Evolutionary conservation across 768 basidiomycete species (phyloP), one percentile per base, ranked within the genome.

Genomic region (Panaeolus cyanescens): DNA sequence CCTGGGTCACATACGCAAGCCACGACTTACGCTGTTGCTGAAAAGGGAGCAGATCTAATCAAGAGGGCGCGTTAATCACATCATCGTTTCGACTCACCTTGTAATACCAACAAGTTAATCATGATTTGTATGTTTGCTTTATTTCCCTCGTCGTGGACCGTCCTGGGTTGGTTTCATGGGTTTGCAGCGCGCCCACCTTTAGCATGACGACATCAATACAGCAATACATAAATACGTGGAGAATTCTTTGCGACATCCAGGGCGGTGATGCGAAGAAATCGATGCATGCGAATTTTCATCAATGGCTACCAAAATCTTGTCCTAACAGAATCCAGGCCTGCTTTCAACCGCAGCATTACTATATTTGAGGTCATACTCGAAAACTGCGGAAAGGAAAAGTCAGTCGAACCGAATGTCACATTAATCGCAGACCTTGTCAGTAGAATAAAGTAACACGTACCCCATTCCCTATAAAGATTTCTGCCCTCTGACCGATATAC

Each of bases 401-500:
- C n/a, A n/a, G n/a, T n/a, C n/a, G n/a, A n/a, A n/a, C n/a, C n/a
- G n/a, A n/a, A 59, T 56, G 59, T 20, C 20, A 54, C 13, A 31
- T 15, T 54, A 20, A 36, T 45, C 20, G 32, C 36, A 60, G 25
- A 32, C 1, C 10, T 32, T 7, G 30, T 39, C 32, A 28, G 36
- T 25, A 34, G 42, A 39, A 45, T 40, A 50, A 37, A 61, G 17
- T n/a, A 30, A 13, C 12, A 82, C 87, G 64, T 67, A 88, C 88
- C 60, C 89, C 90, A 67, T 91, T 91, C 7, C 90, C 90, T 40
- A 91, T 74, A 62, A 91, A 84, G 59, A 85, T 78, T 65, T 88
- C 83, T 1, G 88, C 88, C 56, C 85, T 73, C 67, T 85, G 77
- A 12, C 80, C 89, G 39, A 90, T 81, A 64, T 86, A 76, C 88